Percentiles rank a stretch among this genome's conserved stretches.
Conservation (phyloP, 176 grass and related monocot genomes). For the Pontederia paniculata region DNA sequence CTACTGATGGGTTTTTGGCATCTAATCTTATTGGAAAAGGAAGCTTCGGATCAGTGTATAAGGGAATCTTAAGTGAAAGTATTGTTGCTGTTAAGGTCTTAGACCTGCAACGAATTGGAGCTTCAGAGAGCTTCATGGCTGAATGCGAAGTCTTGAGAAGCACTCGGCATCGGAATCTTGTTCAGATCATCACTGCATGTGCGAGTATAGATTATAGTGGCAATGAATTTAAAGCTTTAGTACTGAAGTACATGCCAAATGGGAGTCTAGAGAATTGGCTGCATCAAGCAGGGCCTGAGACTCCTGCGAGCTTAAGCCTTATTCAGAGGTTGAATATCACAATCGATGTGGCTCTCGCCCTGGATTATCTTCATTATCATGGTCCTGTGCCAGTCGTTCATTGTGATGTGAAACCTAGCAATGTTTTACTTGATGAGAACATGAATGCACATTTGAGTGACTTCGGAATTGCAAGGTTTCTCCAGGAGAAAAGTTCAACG, state of each 20-base stretch:
- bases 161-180: constrained; percentile 4
- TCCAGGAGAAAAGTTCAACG: constrained; percentile 23
- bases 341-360: constrained; percentile 7
- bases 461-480: too few species aligned
- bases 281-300: not conserved
- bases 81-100: not conserved
- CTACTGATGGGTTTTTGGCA: constrained; percentile 12
- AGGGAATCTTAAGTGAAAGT: not conserved
- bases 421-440: constrained; percentile 7
- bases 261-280: not conserved
- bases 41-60: constrained; percentile 8
- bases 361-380: constrained; percentile 16
- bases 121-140: constrained; percentile 6
- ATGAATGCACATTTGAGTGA: constrained; percentile 1
- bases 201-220: not conserved
- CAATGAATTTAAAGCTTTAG: constrained; percentile 7
- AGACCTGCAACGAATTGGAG: not conserved
- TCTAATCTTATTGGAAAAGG: constrained; percentile 2
- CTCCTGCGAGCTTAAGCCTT: not conserved
- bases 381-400: constrained; percentile 1
- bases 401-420: constrained; percentile 20
- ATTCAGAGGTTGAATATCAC: constrained; percentile 9
- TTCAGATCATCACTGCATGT: constrained; percentile 8
- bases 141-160: not conserved
- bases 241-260: not conserved